Conservation (phyloP, 2,329 filamentous ascomycete species). For the Trichoderma atroviride region DNA sequence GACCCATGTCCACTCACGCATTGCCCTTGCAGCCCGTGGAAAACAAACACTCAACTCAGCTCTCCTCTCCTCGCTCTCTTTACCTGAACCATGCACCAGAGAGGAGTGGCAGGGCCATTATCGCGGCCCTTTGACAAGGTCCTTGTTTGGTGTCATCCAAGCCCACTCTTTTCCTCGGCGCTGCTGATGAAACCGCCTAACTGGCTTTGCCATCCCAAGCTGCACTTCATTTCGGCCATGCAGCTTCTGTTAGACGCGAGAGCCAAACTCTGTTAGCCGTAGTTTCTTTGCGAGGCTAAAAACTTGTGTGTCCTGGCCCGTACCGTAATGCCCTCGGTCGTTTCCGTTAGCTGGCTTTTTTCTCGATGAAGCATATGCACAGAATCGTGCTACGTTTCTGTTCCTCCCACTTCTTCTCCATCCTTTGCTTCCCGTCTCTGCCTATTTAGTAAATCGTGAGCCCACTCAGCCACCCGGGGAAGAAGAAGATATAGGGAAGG, state of each 20-base stretch:
- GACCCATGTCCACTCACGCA: background rate
- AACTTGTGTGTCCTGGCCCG: background rate
- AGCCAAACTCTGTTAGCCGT: constrained; percentile 10
- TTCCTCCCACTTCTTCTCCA: background rate
- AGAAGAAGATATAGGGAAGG: constrained; percentile 3
- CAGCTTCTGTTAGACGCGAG: background rate
- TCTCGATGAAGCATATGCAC: background rate
- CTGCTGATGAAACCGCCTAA: constrained; percentile 22
- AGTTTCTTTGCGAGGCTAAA: constrained; percentile 19
- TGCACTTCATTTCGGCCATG: constrained; percentile 6
- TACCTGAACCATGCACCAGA: background rate
- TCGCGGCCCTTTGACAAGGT: constrained; percentile 9
- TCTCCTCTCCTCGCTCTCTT: background rate
- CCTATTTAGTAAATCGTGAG: background rate
- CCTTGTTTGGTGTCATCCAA: constrained; percentile 2
- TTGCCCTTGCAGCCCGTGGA: background rate
- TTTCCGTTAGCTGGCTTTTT: background rate
- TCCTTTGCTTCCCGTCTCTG: background rate
- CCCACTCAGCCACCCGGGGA: background rate
- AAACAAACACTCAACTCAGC: background rate
- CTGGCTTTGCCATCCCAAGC: background rate
- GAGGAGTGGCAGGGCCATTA: background rate
- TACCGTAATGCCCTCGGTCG: background rate
- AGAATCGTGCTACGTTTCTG: background rate
- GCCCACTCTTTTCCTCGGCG: constrained; percentile 10